phyloP scores from a whole-genome alignment of 2,329 filamentous ascomycete species.

The Pseudofabraea citricarpa region DNA sequence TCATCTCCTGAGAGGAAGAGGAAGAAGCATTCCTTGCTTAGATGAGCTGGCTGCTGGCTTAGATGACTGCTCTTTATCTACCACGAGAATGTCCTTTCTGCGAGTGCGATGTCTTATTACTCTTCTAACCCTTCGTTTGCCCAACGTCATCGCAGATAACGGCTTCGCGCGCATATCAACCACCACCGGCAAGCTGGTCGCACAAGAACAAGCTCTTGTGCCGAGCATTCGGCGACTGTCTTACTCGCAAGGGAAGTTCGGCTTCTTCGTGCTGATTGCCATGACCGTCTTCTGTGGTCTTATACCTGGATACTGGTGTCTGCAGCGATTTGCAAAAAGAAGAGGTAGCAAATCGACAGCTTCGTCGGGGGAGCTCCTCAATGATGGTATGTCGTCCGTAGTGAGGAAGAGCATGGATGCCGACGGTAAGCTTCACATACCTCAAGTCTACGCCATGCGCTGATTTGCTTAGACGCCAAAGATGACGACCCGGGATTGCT shows the following conservation, averaged over 20 bases:
- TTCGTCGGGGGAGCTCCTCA: not conserved
- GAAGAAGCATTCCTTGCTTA: conserved; percentile 2
- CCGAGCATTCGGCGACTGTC: conserved; percentile 13
- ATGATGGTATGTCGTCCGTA: not conserved
- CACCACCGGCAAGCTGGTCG: not conserved
- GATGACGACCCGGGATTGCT: conserved; percentile 68
- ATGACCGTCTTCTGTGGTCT: conserved; percentile 15
- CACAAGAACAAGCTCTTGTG: conserved; percentile 11
- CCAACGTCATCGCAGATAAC: conserved; percentile 3
- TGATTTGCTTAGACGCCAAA: conserved; percentile 18
- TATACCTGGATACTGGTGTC: conserved; percentile 19
- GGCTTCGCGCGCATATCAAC: conserved; percentile 7
- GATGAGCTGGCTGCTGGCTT: not conserved
- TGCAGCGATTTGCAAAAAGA: conserved; percentile 6
- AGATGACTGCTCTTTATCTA: not conserved
- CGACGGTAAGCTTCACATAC: conserved; percentile 18
- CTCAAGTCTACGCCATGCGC: too few species aligned
- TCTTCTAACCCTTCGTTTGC: conserved; percentile 6
- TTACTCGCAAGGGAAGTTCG: conserved; percentile 13
- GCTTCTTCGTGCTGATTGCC: conserved; percentile 17
- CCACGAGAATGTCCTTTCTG: not conserved
- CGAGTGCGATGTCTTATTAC: too few species aligned
- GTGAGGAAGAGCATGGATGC: conserved; percentile 10
- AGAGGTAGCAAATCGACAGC: not conserved
- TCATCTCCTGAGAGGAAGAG: too few species aligned